These are phyloP conservation scores for Penicillium digitatum DNA, from an alignment of 2,329 filamentous ascomycete species.

Conservation along the genomic window DNA sequence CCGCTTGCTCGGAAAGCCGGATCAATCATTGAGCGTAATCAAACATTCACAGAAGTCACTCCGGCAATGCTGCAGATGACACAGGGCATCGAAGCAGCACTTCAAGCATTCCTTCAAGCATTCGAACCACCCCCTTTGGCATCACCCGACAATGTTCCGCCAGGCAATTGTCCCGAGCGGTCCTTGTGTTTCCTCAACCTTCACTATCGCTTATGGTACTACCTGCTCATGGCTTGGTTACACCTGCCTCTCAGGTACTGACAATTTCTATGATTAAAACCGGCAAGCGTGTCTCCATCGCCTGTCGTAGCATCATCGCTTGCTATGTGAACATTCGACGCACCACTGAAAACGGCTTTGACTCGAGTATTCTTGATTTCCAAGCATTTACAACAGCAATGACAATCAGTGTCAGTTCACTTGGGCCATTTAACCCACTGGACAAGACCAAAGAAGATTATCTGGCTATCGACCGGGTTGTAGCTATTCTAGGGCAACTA, in stretches of 20 bases:
- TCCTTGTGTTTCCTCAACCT: not conserved
- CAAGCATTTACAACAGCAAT: slow-evolving; percentile 14
- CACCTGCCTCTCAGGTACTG: slow-evolving; percentile 7
- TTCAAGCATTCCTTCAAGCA: slow-evolving; percentile 1
- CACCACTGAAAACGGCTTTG: slow-evolving; percentile 1
- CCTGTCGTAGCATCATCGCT: slow-evolving; percentile 6
- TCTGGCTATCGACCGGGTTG: slow-evolving; percentile 1
- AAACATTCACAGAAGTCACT: slow-evolving; percentile 6
- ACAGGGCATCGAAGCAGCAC: slow-evolving; percentile 6
- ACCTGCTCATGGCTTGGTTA: slow-evolving; percentile 10
- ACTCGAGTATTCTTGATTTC: slow-evolving; percentile 12
- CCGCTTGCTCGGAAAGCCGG: slow-evolving; percentile 9
- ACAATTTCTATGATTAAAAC: slow-evolving; percentile 1
- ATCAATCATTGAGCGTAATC: slow-evolving; percentile 15
- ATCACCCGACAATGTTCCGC: not conserved
- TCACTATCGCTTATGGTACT: slow-evolving; percentile 1
- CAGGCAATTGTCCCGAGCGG: slow-evolving; percentile 5
- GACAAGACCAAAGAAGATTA: not conserved
- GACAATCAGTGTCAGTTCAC: slow-evolving; percentile 7
- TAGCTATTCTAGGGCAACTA: not conserved
- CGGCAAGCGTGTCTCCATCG: slow-evolving; percentile 7
- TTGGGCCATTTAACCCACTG: not conserved
- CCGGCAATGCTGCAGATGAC: slow-evolving; percentile 11
- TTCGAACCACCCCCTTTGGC: not conserved
- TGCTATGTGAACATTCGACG: slow-evolving; percentile 8